phyloP scores from a whole-genome alignment of 352 stramenopile genomes.

The Pythium folliculosum region DNA sequence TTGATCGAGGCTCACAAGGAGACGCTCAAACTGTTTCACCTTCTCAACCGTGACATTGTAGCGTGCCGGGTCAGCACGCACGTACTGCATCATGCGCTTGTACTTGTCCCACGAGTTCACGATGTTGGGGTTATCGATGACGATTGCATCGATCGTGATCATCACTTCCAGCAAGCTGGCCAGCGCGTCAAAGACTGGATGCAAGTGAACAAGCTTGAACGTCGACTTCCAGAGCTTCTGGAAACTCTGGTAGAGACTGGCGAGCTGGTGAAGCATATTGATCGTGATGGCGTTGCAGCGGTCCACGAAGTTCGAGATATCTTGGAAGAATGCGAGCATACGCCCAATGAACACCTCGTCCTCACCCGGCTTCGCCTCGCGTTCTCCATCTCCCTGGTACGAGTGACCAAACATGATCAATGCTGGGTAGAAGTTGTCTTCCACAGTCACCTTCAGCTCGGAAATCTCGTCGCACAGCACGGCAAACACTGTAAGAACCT shows the following conservation, averaged over 20 bases:
- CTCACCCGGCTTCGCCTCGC: constrained; percentile 67
- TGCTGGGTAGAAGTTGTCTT: constrained; percentile 88
- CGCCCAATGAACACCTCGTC: constrained; percentile 85
- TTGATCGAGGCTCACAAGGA: constrained; percentile 87
- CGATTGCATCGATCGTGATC: constrained; percentile 89
- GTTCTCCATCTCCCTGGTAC: constrained; percentile 61
- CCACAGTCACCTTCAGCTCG: constrained; percentile 88
- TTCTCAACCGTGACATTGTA: constrained; percentile 86
- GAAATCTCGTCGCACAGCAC: constrained; percentile 90
- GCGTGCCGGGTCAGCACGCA: constrained; percentile 74
- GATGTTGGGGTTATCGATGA: constrained; percentile 88
- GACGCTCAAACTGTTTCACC: constrained; percentile 83
- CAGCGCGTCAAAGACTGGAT: constrained; percentile 79
- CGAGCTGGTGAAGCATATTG: constrained; percentile 91
- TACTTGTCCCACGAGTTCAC: constrained; percentile 88
- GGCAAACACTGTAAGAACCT: constrained; percentile 88
- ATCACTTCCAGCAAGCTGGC: constrained; percentile 83
- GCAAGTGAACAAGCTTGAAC: constrained; percentile 85
- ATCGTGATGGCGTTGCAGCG: constrained; percentile 87
- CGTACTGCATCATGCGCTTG: constrained; percentile 91
- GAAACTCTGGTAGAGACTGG: constrained; percentile 85
- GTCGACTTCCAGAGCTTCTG: constrained; percentile 89
- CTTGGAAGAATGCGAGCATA: constrained; percentile 89
- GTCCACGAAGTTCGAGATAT: constrained; percentile 91
- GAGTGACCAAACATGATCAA: constrained; percentile 90